These are phyloP conservation scores for Aspergillus texensis DNA, from an alignment of 2,329 filamentous ascomycete genomes.

Conservation along the genomic window DNA sequence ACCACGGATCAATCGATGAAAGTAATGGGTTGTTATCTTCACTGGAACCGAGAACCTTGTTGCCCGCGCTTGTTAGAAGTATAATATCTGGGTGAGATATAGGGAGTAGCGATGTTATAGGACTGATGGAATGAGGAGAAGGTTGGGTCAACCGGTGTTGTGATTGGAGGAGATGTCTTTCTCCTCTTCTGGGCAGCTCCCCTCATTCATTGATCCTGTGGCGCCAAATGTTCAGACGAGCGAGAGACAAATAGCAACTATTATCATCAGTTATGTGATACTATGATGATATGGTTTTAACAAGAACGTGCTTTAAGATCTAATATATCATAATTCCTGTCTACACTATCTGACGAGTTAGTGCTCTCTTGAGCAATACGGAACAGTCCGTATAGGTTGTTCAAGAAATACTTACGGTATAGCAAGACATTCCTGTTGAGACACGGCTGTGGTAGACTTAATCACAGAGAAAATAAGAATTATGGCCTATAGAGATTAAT, in stretches of 20 bases:
- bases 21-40: neutral
- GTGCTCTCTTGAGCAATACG: neutral
- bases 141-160: neutral
- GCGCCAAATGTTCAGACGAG: neutral
- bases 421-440: neutral
- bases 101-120: neutral
- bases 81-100: neutral
- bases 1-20: neutral
- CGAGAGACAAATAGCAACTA: neutral
- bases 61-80: neutral
- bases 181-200: conserved; percentile 3
- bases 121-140: neutral
- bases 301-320: neutral
- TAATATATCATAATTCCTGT: neutral
- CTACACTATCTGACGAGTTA: neutral
- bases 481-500: neutral
- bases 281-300: neutral
- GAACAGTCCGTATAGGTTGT: neutral
- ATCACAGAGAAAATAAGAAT: neutral
- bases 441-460: neutral
- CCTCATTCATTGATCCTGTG: neutral
- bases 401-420: neutral
- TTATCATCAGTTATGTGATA: neutral
- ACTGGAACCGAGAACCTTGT: neutral
- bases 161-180: conserved; percentile 3